phyloP scores from a whole-genome alignment of 2,329 filamentous ascomycete genomes.

The Dothideomycetidae sp. region DNA sequence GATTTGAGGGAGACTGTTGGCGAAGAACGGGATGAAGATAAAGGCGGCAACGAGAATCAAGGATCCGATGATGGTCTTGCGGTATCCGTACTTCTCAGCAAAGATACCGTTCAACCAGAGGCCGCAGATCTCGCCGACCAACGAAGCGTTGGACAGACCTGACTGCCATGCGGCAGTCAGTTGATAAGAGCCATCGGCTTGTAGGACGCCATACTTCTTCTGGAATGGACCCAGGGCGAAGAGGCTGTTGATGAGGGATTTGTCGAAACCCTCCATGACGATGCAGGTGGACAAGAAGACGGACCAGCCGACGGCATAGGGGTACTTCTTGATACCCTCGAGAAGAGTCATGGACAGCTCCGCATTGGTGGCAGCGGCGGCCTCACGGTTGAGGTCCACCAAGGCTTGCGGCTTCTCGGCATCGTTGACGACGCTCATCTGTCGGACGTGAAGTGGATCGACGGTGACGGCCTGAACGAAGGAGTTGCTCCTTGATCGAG shows the following conservation, averaged over 20 bases:
- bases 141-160: constrained; percentile 41
- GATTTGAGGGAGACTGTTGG: constrained; percentile 20
- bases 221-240: constrained; percentile 22
- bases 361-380: constrained; percentile 17
- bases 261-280: constrained; percentile 30
- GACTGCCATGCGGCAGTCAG: constrained; percentile 45
- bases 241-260: constrained; percentile 23
- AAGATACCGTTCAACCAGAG: constrained; percentile 51
- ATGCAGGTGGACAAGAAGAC: constrained; percentile 24
- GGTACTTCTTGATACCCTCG: constrained; percentile 20
- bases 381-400: constrained; percentile 16
- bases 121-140: constrained; percentile 51
- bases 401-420: neutral
- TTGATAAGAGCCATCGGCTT: constrained; percentile 28
- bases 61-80: constrained; percentile 44
- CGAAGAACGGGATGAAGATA: constrained; percentile 35
- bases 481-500: constrained; percentile 5
- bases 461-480: constrained; percentile 5
- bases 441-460: constrained; percentile 6
- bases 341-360: constrained; percentile 24
- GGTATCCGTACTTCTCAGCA: constrained; percentile 35
- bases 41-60: constrained; percentile 41
- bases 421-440: constrained; percentile 5
- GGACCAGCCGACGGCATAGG: constrained; percentile 26
- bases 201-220: constrained; percentile 28